Base-by-base conservation (phyloP, 805 yeast genomes). In the Lipomyces lipofer region DNA sequence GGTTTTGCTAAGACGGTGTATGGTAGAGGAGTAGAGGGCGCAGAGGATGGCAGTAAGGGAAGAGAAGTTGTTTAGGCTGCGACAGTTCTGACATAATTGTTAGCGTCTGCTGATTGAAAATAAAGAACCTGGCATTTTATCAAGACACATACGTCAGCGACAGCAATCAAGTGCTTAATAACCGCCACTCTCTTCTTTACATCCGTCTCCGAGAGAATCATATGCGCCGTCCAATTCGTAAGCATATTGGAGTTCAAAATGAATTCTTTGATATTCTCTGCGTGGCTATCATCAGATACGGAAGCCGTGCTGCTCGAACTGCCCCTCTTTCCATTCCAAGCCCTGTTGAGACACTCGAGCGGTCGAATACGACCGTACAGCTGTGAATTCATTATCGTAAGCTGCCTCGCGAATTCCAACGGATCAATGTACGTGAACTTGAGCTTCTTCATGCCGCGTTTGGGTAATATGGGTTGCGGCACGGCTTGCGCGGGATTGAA, bases 21-120 rank as follows among this genome's bases (percentile, higher is more conserved):
- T 81, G 10, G 96, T 91, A 0, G 97, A 86, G 1, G 96, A 86
- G 62, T 85, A 83, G 33, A 92, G 72, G 0, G 96, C 96, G 17
- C 96, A 86, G 17, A 92, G 81, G 42, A 92, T 83, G 1, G 97
- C 96, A 1, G 97, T 91, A 95, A 92, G 86, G 3, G 95, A 83
- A 4, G 95, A 86, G 66, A 83, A 92, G 67, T 92, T 92, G 66
- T 89, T 87, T 63, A 88, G 72, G 49, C 76, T 78, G 28, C 87
- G 77, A 66, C 96, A 83, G 64, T 82, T 43, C 60, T 58, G 25
- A 12, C 10, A 17, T 3, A n/a, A n/a, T n/a, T n/a, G n/a, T n/a
- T n/a, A n/a, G n/a, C n/a, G n/a, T n/a, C n/a, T n/a, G n/a, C n/a
- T n/a, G n/a, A n/a, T n/a, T n/a, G n/a, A n/a, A n/a, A n/a, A n/a